Base-by-base conservation (phyloP, 148 eudicot species). In the Bassia scoparia region DNA sequence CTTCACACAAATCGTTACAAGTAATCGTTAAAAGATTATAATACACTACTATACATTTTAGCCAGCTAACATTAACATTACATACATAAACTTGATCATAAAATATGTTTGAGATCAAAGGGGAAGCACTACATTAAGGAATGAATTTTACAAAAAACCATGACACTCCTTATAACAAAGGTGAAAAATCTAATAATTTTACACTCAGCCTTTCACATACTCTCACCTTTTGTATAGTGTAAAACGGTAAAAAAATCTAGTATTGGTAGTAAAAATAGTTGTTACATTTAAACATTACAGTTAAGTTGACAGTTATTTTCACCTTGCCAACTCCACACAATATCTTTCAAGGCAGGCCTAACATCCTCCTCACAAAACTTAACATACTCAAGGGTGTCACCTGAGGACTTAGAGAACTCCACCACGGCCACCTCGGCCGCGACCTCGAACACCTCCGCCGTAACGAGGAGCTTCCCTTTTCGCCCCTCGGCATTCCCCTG, bases 251-350 rank as follows among this genome's bases (percentile, higher is more conserved):
- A 41, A 41, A 41, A 16, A 49, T 15, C 53, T 49, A 41, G 8
- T 41, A 37, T 10, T 37, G n/a, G 46, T 2, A 62, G 38, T 62
- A 50, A 63, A 26, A 8, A 54, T 78, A 77, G 34, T 46, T 59
- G 68, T 60, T 58, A 67, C 68, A 35, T 46, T 79, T 67, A 37
- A 74, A 15, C 55, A 49, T 68, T 63, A 75, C 61, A 37, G 60
- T 79, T 69, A 61, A 38, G 44, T 61, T 29, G 81, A 46, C 69
- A 21, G 62, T 74, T 69, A 67, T 41, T 73, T 62, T 91, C 93
- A 68, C 98, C 94, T 79, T 89, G 94, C 98, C 98, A 93, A 56
- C 80, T 90, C 98, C 98, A 93, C 38, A 93, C 98, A 67, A 93
- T 88, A 73, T 93, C 96, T 60, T 89, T 81, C 3, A 90, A 79